Base-by-base conservation (phyloP, 2,329 filamentous ascomycete genomes). In the Fusarium foetens region DNA sequence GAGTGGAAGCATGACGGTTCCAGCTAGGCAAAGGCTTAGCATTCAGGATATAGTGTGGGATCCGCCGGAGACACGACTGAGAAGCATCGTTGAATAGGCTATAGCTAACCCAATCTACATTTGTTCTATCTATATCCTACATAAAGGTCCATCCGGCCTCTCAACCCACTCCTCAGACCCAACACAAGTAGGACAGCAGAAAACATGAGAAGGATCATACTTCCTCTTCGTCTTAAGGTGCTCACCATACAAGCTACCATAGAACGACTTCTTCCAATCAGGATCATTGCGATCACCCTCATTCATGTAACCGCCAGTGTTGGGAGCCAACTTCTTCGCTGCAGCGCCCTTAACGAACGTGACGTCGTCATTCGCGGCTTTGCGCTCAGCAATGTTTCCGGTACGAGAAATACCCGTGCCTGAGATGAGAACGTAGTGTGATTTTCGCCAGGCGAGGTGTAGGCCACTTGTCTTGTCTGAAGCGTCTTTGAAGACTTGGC, bases 171-270 rank as follows among this genome's bases (percentile, higher is more conserved):
- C 52, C 8, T 72, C 70, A 4, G 70, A 70, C 9, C 70, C 70
- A 17, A 72, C 69, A 19, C 70, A 72, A 7, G 70, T 72, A 6
- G 70, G 70, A 6, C 70, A 72, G 19, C 70, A 72, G 9, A 72
- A 70, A 4, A 59, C n/a, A 49, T 72, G 63, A 4, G 9, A 59
- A 8, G 69, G 70, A n/a, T 72, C 69, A 23, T 70, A 72, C 36
- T 63, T 72, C 11, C 19, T 64, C 52, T 72, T 72, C 1, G 65
- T 55, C 23, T 17, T 41, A 0, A 72, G 23, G 13, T 72, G 70
- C 14, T 21, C 35, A 0, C 39, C 13, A n/a, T 72, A 70, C 1
- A 72, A 8, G 7, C 46, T 57, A 0, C 65, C 70, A 8, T 72
- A 72, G 1, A 72, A 72, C 4, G 65, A 36, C 1, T 5, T 5